These are phyloP conservation scores for Alternaria panax DNA, from an alignment of 2,329 filamentous ascomycete species.

Conservation along the genomic window DNA sequence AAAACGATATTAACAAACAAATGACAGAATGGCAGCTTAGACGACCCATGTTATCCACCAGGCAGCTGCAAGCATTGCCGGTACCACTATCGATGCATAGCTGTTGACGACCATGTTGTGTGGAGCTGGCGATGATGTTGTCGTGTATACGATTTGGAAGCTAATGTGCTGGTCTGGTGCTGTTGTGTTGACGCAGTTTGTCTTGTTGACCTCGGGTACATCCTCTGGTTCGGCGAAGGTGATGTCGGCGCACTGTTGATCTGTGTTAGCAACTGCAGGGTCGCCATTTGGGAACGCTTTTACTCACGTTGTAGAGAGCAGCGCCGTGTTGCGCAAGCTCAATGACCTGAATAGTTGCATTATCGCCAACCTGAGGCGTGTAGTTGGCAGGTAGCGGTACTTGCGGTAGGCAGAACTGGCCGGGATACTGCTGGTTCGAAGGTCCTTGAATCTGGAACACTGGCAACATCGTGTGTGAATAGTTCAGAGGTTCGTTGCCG, in stretches of 20 bases:
- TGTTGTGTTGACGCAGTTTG: conserved; percentile 89
- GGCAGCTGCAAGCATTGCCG: conserved; percentile 36
- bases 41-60: conserved; percentile 38
- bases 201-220: conserved; percentile 75
- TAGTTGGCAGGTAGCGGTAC: conserved; percentile 79
- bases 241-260: conserved; percentile 86
- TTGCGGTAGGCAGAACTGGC: conserved; percentile 87
- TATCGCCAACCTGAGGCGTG: conserved; percentile 78
- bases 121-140: conserved; percentile 44
- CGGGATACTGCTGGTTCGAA: conserved; percentile 82
- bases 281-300: background rate
- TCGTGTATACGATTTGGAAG: conserved; percentile 78
- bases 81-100: conserved; percentile 38
- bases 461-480: conserved; percentile 81
- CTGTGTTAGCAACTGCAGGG: conserved; percentile 8
- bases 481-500: conserved; percentile 81
- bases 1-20: conserved; percentile 6
- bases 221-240: conserved; percentile 84
- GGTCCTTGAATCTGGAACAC: conserved; percentile 86
- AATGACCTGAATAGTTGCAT: conserved; percentile 88
- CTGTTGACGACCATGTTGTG: conserved; percentile 33
- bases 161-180: conserved; percentile 59
- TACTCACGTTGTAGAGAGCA: conserved; percentile 76
- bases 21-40: conserved; percentile 5
- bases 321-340: conserved; percentile 85